Conservation (phyloP, 148 eudicot genomes). For the Heliamphora exappendiculata region DNA sequence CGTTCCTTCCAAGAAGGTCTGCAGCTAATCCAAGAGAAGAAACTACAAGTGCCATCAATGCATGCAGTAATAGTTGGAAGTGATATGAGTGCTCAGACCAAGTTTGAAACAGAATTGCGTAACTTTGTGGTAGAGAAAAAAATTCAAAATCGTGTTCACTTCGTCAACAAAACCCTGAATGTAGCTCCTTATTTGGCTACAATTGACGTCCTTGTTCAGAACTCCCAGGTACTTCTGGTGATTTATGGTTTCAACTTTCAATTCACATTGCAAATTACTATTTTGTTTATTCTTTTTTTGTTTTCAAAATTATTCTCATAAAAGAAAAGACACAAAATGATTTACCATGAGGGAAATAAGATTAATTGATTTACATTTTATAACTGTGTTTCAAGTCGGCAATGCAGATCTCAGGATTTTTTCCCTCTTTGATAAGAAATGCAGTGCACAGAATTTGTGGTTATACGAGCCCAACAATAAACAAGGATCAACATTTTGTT, state of each 20-base stretch:
- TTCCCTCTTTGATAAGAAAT: too few relatives aligned
- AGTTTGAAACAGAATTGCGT: slow-evolving; percentile 76
- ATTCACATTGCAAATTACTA: not conserved
- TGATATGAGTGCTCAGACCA: slow-evolving; percentile 75
- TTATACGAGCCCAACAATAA: not conserved
- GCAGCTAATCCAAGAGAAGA: slow-evolving; percentile 59
- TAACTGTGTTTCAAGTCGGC: not conserved
- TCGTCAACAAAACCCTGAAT: slow-evolving; percentile 73
- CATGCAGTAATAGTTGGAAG: slow-evolving; percentile 85
- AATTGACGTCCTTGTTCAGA: slow-evolving; percentile 80
- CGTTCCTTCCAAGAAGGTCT: slow-evolving; percentile 73
- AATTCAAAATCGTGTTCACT: slow-evolving; percentile 67
- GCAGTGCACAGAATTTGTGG: not conserved
- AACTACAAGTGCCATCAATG: slow-evolving; percentile 68
- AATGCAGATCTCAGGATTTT: too few relatives aligned
- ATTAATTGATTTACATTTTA: not conserved
- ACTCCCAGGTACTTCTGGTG: slow-evolving; percentile 55
- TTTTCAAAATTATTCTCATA: too few relatives aligned
- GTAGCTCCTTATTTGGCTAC: slow-evolving; percentile 83
- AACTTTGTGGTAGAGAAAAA: slow-evolving; percentile 60
- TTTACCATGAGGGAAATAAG: too few relatives aligned
- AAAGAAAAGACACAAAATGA: too few relatives aligned
- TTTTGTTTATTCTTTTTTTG: not conserved
- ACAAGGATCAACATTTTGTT: too few relatives aligned
- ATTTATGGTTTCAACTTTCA: not conserved